Conservation (phyloP, 2,329 filamentous ascomycete genomes). For the Nemania sp. region DNA sequence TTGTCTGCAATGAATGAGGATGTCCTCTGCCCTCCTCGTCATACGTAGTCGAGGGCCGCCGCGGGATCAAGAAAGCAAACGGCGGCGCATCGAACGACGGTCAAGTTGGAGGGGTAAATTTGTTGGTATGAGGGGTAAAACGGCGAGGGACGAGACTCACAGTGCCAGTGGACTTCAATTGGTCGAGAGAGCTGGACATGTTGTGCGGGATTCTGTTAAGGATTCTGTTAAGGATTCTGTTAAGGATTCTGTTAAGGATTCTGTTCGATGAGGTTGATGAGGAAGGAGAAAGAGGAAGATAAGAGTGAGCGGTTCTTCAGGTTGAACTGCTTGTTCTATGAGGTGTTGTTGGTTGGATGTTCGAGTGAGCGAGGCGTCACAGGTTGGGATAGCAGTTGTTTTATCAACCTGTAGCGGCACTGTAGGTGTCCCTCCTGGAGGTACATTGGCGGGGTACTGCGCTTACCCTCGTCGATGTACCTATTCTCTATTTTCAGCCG, state of each 20-base stretch:
- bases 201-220: conserved; percentile 27
- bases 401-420: conserved; percentile 7
- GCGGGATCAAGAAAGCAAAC: conserved; percentile 10
- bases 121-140: conserved; percentile 36
- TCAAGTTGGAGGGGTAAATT: conserved; percentile 35
- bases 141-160: conserved; percentile 60
- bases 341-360: conserved; percentile 10
- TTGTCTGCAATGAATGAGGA: neutral
- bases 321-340: neutral
- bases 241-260: no score
- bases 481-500: conserved; percentile 3
- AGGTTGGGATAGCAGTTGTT: conserved; percentile 14
- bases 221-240: no score
- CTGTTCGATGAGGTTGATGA: neutral
- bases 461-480: no score
- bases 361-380: neutral
- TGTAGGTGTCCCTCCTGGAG: conserved; percentile 7
- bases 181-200: conserved; percentile 91
- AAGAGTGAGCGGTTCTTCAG: neutral
- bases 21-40: neutral
- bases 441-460: conserved; percentile 25
- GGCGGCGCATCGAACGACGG: neutral
- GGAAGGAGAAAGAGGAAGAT: neutral
- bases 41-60: neutral
- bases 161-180: conserved; percentile 96